Conservation (phyloP, 208 protist genomes). For the Acanthamoeba triangularis region DNA sequence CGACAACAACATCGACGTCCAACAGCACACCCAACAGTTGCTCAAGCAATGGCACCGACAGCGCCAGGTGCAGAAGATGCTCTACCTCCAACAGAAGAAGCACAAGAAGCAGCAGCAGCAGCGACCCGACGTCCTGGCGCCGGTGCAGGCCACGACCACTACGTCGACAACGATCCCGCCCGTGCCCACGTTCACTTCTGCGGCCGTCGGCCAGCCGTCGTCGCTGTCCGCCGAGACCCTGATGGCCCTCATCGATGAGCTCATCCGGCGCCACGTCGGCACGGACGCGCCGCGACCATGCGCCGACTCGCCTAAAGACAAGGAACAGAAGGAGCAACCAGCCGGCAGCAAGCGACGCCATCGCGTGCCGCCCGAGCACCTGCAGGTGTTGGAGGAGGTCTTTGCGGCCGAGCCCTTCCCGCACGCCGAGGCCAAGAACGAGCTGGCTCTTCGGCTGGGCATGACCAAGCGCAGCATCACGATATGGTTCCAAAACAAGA, state of each 20-base stretch:
- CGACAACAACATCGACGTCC: background rate
- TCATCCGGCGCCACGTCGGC: background rate
- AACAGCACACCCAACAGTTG: conserved; percentile 52
- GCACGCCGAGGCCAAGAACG: conserved; percentile 49
- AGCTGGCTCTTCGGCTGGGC: conserved; percentile 37
- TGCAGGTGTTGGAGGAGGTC: conserved; percentile 42
- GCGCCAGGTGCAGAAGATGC: conserved; percentile 41
- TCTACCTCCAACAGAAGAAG: conserved; percentile 39
- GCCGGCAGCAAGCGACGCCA: background rate
- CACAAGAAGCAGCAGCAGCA: background rate
- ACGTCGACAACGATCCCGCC: background rate
- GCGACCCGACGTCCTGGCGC: no score
- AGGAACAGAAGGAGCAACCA: background rate
- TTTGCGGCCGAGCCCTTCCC: conserved; percentile 64
- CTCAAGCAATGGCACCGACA: conserved; percentile 27
- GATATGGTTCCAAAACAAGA: conserved; percentile 71
- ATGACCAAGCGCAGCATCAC: conserved; percentile 64
- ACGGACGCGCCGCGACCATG: background rate
- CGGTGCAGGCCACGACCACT: no score
- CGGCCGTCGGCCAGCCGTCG: background rate
- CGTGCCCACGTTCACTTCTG: background rate
- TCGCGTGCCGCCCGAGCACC: conserved; percentile 37
- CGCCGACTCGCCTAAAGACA: background rate
- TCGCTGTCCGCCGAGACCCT: background rate
- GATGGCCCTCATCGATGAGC: conserved; percentile 31